These are phyloP conservation scores for Candida ponderosae DNA, from an alignment of 805 yeast species.

Conservation along the genomic window DNA sequence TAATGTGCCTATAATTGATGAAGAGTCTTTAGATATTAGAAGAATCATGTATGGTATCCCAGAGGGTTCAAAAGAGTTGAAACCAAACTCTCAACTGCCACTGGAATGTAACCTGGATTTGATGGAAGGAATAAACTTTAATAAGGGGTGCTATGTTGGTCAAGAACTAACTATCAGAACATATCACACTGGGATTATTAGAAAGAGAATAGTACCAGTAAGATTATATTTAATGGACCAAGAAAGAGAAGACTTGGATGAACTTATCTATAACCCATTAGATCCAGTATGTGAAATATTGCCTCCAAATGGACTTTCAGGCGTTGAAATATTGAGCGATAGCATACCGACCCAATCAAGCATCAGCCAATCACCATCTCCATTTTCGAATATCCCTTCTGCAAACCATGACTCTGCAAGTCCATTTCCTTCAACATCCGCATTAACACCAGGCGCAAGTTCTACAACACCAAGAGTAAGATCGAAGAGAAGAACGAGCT, in stretches of 20 bases:
- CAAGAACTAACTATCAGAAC: conserved; percentile 93
- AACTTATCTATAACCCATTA: conserved; percentile 11
- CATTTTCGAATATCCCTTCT: conserved; percentile 7
- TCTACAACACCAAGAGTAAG: conserved; percentile 7
- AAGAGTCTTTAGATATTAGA: conserved; percentile 31
- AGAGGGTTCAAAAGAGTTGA: conserved; percentile 43
- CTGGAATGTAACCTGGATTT: conserved; percentile 79
- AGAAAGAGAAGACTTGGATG: conserved; percentile 12
- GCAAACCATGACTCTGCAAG: no score
- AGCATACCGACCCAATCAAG: no score
- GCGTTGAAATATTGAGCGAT: conserved; percentile 15
- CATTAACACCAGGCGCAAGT: conserved; percentile 25
- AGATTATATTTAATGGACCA: conserved; percentile 17
- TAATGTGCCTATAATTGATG: conserved; percentile 5
- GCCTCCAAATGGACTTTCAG: conserved; percentile 4
- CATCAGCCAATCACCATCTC: conserved; percentile 15
- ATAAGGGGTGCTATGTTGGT: conserved; percentile 95
- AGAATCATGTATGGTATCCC: conserved; percentile 42
- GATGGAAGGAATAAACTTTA: conserved; percentile 69
- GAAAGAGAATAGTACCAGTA: conserved; percentile 77
- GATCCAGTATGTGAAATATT: conserved; percentile 6
- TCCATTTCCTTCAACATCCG: conserved; percentile 27
- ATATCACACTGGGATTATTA: conserved; percentile 70
- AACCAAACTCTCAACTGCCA: conserved; percentile 55
- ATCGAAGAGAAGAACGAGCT: conserved; percentile 28